Conservation (phyloP, 768 basidiomycete genomes). For the Boletus reticuloceps region DNA sequence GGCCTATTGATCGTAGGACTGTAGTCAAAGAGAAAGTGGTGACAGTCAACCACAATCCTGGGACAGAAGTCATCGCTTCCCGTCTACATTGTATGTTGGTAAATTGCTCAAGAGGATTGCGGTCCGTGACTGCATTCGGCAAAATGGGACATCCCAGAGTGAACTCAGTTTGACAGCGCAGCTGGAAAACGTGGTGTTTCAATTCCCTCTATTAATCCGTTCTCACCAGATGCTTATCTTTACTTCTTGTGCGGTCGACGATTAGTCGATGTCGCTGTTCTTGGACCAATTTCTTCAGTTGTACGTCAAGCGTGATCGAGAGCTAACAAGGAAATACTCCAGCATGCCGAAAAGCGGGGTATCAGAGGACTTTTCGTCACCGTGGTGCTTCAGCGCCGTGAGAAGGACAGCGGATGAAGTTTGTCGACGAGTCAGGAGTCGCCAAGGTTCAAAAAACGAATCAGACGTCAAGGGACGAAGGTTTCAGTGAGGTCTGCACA, state of each 20-base stretch:
- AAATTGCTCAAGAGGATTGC: no score
- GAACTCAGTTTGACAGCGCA: no score
- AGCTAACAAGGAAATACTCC: constrained; percentile 77
- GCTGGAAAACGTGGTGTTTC: no score
- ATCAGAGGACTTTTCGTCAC: constrained; percentile 92
- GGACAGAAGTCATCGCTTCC: no score
- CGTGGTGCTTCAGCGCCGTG: constrained; percentile 84
- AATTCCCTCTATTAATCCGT: constrained; percentile 15
- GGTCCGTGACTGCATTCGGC: no score
- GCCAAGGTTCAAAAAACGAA: constrained; percentile 25
- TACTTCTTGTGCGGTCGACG: constrained; percentile 91
- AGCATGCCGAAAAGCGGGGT: constrained; percentile 83
- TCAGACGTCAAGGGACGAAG: constrained; percentile 44
- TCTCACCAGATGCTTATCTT: constrained; percentile 87
- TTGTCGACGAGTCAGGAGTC: constrained; percentile 59
- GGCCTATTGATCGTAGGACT: constrained; percentile 68
- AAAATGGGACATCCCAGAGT: no score
- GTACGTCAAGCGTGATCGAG: constrained; percentile 86
- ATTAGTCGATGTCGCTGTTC: constrained; percentile 80
- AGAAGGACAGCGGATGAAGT: constrained; percentile 94
- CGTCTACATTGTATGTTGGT: no score
- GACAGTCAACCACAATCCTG: no score
- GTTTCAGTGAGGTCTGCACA: constrained; percentile 59
- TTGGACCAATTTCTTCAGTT: constrained; percentile 83
- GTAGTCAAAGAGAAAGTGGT: constrained; percentile 60